Percentiles rank a stretch among this genome's conserved stretches.
phyloP scores from a whole-genome alignment of 768 basidiomycete genomes.

The Serendipita sp. region DNA sequence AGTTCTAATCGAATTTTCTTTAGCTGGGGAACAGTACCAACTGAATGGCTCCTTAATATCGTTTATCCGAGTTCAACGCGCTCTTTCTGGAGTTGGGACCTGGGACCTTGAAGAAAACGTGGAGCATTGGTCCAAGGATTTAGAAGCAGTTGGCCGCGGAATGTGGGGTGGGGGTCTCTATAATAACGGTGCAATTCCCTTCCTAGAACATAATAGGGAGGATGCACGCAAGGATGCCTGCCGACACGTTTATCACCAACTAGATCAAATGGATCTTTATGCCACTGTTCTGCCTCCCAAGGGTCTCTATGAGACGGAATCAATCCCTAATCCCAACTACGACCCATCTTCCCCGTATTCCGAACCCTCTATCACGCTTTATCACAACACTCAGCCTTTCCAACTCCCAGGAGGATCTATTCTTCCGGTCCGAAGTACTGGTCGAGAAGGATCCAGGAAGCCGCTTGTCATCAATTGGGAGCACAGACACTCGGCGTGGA shows the following conservation, averaged over 20 bases:
- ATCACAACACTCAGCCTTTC: slow-evolving; percentile 49
- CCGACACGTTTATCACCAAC: slow-evolving; percentile 58
- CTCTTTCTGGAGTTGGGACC: slow-evolving; percentile 16
- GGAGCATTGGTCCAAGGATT: slow-evolving; percentile 22
- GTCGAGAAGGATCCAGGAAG: slow-evolving; percentile 49
- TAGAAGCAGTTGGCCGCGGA: slow-evolving; percentile 9
- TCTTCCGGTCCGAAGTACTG: slow-evolving; percentile 49
- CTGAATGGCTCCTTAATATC: slow-evolving; percentile 1
- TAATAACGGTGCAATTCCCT: not conserved
- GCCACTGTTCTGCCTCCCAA: slow-evolving; percentile 61
- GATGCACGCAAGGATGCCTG: slow-evolving; percentile 45
- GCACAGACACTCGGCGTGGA: slow-evolving; percentile 76
- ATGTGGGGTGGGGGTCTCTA: slow-evolving; percentile 14
- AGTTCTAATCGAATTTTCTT: not conserved
- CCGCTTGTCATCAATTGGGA: slow-evolving; percentile 64
- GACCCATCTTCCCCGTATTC: not conserved
- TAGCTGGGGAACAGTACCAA: slow-evolving; percentile 6
- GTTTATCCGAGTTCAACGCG: slow-evolving; percentile 3
- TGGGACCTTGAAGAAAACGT: not conserved
- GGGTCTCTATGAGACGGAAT: slow-evolving; percentile 49
- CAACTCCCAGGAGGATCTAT: slow-evolving; percentile 61
- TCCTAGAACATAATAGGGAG: slow-evolving; percentile 14
- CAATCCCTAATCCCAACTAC: not conserved
- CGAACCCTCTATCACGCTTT: slow-evolving; percentile 21
- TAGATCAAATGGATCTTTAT: slow-evolving; percentile 54